phyloP scores from a whole-genome alignment of 78 protist genomes.

The Diacronema lutheri region DNA sequence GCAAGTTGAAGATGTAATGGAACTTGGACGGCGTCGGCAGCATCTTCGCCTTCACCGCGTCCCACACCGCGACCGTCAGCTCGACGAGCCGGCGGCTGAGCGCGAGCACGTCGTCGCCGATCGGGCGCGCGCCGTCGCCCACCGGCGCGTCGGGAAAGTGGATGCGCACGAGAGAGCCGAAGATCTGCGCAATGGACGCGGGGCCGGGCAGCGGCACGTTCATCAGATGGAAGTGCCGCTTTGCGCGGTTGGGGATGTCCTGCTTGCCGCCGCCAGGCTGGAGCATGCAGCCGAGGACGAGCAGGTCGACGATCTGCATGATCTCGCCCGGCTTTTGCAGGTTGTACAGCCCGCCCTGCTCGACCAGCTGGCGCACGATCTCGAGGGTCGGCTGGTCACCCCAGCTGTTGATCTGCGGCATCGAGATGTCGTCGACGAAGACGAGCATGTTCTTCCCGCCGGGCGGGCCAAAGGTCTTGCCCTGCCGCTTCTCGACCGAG shows the following conservation, averaged over 20 bases:
- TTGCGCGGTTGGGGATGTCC: slow-evolving; percentile 80
- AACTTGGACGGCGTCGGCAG: slow-evolving; percentile 83
- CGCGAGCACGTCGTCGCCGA: too few relatives aligned
- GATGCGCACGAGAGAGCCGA: slow-evolving; percentile 51
- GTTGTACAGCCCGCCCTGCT: slow-evolving; percentile 62
- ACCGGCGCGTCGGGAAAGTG: slow-evolving; percentile 17
- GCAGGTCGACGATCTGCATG: slow-evolving; percentile 49
- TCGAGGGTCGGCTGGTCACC: slow-evolving; percentile 82
- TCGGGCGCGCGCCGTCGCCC: too few relatives aligned
- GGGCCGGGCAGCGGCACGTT: slow-evolving; percentile 73
- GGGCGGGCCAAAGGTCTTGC: slow-evolving; percentile 71
- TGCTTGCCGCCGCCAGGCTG: slow-evolving; percentile 87
- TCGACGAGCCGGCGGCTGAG: neutral
- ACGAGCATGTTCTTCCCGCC: slow-evolving; percentile 35
- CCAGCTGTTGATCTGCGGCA: slow-evolving; percentile 86
- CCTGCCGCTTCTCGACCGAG: slow-evolving; percentile 74
- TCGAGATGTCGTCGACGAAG: slow-evolving; percentile 82
- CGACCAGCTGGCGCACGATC: slow-evolving; percentile 81
- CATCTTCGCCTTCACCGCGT: slow-evolving; percentile 48
- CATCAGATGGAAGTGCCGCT: slow-evolving; percentile 72
- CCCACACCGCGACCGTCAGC: slow-evolving; percentile 57
- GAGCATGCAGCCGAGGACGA: slow-evolving; percentile 72
- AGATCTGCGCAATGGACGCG: slow-evolving; percentile 62
- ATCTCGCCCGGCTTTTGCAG: slow-evolving; percentile 79
- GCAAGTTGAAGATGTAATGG: slow-evolving; percentile 89